Base-by-base conservation (phyloP, 331 rosid species). In the Erythrophleum ivorense region DNA sequence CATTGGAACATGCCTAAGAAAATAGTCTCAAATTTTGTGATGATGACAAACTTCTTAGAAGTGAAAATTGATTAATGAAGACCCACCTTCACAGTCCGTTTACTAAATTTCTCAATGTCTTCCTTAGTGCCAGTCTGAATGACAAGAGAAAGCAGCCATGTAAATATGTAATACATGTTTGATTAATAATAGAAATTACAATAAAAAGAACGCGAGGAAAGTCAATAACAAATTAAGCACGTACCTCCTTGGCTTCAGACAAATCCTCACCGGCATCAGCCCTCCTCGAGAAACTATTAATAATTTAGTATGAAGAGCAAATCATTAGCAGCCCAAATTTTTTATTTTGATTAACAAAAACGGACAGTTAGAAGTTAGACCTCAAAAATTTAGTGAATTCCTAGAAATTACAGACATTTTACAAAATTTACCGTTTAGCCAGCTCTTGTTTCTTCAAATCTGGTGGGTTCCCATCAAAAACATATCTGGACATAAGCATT, bases 401-500 rank as follows among this genome's bases (percentile, higher is more conserved):
- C 54, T 1, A 34, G 6, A 72, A 81, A 60, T 55, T 52, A 73
- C 68, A 54, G 15, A 73, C 68, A 59, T 29, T 40, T 52, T 52
- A 70, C 70, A 21, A 7, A 64, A 33, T 72, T 63, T 92, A 93
- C 99, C 99, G 98, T 84, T 95, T 95, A 38, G 94, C 97, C 82
- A 95, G 91, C 89, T 95, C 98, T 88, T 93, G 94, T 65, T 85
- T 93, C 87, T 95, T 95, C 94, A 95, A 71, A 14, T 93, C 98
- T 0, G 98, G 99, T 21, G 99, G 98, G 86, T 83, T 79, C 85
- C 99, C 99, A 52, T 95, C 98, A 78, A 95, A 95, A 83, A 95
- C 98, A 89, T 95, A 95, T 75, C 99, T 95, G 86, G 34, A 81
- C 4, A 54, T 6, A 71, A 58, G 24, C 50, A 80, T 68, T n/a